phyloP scores from a whole-genome alignment of 148 eudicot genomes.

The Cornus kousa region DNA sequence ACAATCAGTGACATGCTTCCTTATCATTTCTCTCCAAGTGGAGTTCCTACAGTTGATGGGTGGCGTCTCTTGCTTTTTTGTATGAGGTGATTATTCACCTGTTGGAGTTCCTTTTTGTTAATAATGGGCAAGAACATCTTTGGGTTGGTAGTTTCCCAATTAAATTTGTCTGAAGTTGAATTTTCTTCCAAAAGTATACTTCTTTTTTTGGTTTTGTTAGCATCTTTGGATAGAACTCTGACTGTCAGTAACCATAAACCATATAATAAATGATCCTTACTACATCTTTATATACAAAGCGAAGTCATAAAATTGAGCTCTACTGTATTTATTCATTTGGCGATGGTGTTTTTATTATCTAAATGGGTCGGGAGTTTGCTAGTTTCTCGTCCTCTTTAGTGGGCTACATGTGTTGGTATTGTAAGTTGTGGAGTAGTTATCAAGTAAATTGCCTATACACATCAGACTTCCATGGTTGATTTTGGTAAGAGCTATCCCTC shows the following conservation, averaged over 20 bases:
- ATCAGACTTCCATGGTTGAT: background rate
- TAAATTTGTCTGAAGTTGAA: no score
- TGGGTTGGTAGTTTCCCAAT: background rate
- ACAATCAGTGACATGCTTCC: slow-evolving; percentile 16
- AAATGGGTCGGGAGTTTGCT: background rate
- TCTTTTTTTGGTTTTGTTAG: background rate
- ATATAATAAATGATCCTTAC: no score
- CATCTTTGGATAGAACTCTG: background rate
- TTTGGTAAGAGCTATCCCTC: background rate
- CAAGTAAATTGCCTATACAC: background rate
- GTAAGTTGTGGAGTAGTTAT: background rate
- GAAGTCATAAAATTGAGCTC: background rate
- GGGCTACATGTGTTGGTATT: background rate
- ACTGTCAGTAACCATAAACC: background rate
- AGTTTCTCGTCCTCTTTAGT: no score
- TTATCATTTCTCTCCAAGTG: background rate
- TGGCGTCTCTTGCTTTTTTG: background rate
- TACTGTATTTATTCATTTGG: background rate
- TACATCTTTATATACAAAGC: background rate
- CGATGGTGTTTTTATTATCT: background rate
- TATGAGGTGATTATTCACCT: no score
- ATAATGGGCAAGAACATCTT: background rate
- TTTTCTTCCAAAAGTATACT: background rate
- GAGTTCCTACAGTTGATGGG: background rate
- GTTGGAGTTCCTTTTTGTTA: no score